These are phyloP conservation scores for Suillus ampliporus DNA, from an alignment of 768 basidiomycete genomes.

Conservation along the genomic window DNA sequence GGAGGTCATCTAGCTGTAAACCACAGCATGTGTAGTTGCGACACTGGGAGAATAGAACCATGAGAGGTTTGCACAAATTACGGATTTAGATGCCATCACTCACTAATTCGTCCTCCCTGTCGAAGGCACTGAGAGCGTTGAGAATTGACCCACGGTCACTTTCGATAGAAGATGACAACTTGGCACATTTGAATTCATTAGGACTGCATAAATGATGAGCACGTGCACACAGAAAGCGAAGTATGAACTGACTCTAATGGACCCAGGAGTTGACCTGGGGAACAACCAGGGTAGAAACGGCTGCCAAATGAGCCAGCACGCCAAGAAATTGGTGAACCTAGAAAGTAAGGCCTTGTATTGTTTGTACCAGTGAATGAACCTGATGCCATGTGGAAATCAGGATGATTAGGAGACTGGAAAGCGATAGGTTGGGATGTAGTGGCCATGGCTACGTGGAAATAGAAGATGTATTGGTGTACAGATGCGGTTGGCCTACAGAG, in stretches of 20 bases:
- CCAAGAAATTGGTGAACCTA: slow-evolving; percentile 78
- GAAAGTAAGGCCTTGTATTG: slow-evolving; percentile 67
- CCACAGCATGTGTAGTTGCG: slow-evolving; percentile 93
- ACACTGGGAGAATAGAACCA: slow-evolving; percentile 49
- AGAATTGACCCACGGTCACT: slow-evolving; percentile 63
- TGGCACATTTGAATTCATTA: slow-evolving; percentile 52
- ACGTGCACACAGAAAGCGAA: background rate
- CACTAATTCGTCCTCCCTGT: slow-evolving; percentile 76
- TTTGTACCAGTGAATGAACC: slow-evolving; percentile 56
- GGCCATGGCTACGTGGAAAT: slow-evolving; percentile 37
- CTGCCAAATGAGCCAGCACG: slow-evolving; percentile 68
- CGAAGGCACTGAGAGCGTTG: slow-evolving; percentile 69
- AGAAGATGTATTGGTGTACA: slow-evolving; percentile 9
- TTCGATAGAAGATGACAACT: slow-evolving; percentile 59
- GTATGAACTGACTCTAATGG: slow-evolving; percentile 64
- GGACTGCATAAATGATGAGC: slow-evolving; percentile 36
- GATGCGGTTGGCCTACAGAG: slow-evolving; percentile 12
- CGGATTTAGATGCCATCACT: slow-evolving; percentile 38
- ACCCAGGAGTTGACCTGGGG: slow-evolving; percentile 63
- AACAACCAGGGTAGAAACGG: slow-evolving; percentile 65
- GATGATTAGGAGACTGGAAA: slow-evolving; percentile 34
- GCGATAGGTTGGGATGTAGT: slow-evolving; percentile 51
- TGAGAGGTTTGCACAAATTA: background rate
- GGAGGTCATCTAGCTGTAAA: slow-evolving; percentile 72
- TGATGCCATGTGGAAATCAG: slow-evolving; percentile 43